phyloP scores from a whole-genome alignment of 1,284 basidiomycete genomes.

The Coriolopsis trogii region DNA sequence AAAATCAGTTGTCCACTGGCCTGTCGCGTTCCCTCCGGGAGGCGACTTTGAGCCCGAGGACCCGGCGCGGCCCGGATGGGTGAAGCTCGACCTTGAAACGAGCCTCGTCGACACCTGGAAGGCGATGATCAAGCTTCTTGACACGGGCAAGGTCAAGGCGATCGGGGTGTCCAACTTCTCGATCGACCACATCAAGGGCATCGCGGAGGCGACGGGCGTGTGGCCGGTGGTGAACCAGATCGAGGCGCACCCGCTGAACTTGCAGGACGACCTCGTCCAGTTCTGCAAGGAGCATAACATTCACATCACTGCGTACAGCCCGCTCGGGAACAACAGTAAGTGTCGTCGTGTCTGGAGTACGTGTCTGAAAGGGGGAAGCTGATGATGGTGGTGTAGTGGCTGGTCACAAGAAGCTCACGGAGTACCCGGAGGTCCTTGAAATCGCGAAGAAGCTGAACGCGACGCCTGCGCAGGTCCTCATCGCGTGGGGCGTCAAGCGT shows the following conservation, averaged over 20 bases:
- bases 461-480: conserved; percentile 56
- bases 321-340: conserved; percentile 79
- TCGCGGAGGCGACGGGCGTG: conserved; percentile 77
- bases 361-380: neutral
- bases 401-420: conserved; percentile 61
- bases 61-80: conserved; percentile 45
- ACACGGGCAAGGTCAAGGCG: conserved; percentile 55
- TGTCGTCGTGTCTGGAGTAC: conserved; percentile 3
- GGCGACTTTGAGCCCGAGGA: conserved; percentile 55
- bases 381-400: conserved; percentile 41
- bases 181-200: conserved; percentile 63
- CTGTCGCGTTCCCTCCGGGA: conserved; percentile 72
- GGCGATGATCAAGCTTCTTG: conserved; percentile 66
- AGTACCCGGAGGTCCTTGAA: conserved; percentile 53
- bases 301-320: conserved; percentile 83
- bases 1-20: conserved; percentile 82
- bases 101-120: conserved; percentile 84
- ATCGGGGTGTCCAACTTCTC: conserved; percentile 87
- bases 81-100: conserved; percentile 61
- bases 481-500: conserved; percentile 51
- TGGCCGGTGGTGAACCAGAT: conserved; percentile 83
- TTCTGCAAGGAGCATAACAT: conserved; percentile 78
- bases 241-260: conserved; percentile 81
- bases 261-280: conserved; percentile 68
- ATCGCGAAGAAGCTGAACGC: conserved; percentile 52